Percentiles rank a stretch among this genome's conserved stretches.
Conservation (phyloP, 2,329 filamentous ascomycete species). For the Amauroascus niger region DNA sequence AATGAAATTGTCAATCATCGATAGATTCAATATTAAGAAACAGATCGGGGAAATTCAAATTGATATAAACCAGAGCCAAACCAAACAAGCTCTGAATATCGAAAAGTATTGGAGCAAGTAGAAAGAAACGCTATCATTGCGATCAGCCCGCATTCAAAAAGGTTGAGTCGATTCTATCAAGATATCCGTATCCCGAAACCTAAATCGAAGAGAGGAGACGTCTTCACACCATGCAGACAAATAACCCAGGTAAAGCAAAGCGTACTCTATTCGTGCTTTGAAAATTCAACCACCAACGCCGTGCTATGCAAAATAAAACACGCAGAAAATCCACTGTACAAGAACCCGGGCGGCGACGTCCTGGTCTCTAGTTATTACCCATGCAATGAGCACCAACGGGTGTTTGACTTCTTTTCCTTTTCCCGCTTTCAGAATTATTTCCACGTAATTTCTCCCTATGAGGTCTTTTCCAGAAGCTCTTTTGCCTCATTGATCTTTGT, state of each 20-base stretch:
- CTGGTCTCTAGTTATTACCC: background rate
- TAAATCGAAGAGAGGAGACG: slow-evolving; percentile 2
- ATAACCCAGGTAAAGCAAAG: background rate
- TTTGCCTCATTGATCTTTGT: slow-evolving; percentile 99
- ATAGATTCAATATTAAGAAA: too few species aligned
- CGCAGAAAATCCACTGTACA: background rate
- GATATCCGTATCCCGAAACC: background rate
- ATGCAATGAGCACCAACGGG: background rate
- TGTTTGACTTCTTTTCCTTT: background rate
- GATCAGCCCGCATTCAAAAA: background rate
- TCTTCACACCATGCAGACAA: background rate
- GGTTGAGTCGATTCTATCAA: background rate
- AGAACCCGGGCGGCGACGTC: background rate
- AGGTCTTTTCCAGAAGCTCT: slow-evolving; percentile 74
- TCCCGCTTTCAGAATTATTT: background rate
- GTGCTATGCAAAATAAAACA: slow-evolving; percentile 10
- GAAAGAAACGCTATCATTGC: background rate
- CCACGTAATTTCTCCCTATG: background rate
- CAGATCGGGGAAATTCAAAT: too few species aligned
- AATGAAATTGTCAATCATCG: too few species aligned
- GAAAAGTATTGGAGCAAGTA: background rate
- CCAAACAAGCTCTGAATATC: too few species aligned
- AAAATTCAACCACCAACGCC: slow-evolving; percentile 7
- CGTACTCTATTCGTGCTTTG: background rate
- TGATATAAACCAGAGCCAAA: too few species aligned